Evolutionary conservation across 2,329 filamentous ascomycete species (phyloP).

Genomic region (Raffaelea albimanens): DNA sequence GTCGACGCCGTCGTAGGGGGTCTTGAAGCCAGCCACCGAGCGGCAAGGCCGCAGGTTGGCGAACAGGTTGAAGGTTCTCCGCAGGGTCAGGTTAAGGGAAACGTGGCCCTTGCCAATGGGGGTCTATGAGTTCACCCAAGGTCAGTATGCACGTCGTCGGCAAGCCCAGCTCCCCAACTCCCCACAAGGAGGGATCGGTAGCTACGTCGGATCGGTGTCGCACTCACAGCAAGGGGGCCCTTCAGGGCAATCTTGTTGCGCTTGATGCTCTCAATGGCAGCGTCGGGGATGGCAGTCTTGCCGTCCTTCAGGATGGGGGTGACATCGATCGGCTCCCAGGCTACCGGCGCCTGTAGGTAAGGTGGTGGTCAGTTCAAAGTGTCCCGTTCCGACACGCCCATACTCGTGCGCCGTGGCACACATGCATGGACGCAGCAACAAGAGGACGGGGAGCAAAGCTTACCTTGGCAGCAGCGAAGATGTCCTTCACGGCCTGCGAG

Average conservation of each 20-base stretch:
- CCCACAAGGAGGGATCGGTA: too few species aligned
- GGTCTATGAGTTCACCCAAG: slow-evolving; percentile 44
- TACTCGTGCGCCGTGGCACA: slow-evolving; percentile 7
- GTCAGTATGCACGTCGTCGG: too few species aligned
- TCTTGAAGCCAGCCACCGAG: slow-evolving; percentile 96
- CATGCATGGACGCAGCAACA: slow-evolving; percentile 6
- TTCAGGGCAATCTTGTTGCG: slow-evolving; percentile 97
- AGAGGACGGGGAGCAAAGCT: slow-evolving; percentile 16
- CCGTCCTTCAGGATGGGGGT: slow-evolving; percentile 89
- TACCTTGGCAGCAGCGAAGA: slow-evolving; percentile 92
- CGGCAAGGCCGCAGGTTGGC: slow-evolving; percentile 98
- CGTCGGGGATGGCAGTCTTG: slow-evolving; percentile 88
- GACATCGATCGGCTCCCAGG: slow-evolving; percentile 96
- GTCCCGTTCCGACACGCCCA: too few species aligned
- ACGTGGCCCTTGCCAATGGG: slow-evolving; percentile 98
- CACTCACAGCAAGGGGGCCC: slow-evolving; percentile 86
- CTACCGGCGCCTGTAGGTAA: slow-evolving; percentile 63
- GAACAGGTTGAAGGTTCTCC: slow-evolving; percentile 99
- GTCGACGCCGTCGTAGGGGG: slow-evolving; percentile 93
- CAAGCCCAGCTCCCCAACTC: too few species aligned
- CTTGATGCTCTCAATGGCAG: slow-evolving; percentile 85
- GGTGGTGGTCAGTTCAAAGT: slow-evolving; percentile 7
- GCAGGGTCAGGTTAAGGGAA: slow-evolving; percentile 95
- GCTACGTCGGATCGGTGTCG: background rate
- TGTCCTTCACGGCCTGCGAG: slow-evolving; percentile 95